Conservation (phyloP, 768 basidiomycete genomes). For the Rhodocollybia butyracea region DNA sequence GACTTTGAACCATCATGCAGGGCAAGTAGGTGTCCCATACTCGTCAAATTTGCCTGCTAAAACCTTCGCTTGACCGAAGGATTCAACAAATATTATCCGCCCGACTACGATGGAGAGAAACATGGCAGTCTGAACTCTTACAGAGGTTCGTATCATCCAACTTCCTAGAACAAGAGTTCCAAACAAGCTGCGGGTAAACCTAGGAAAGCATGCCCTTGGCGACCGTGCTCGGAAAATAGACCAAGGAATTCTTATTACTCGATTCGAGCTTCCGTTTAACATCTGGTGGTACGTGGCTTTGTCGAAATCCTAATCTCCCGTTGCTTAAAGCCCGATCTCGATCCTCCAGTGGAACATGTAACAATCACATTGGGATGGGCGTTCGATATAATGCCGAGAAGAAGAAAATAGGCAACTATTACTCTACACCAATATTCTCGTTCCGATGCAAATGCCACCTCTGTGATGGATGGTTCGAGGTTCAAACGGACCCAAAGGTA, state of each 20-base stretch:
- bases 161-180: not conserved
- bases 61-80: constrained; percentile 30
- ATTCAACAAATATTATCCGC: constrained; percentile 80
- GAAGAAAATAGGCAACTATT: constrained; percentile 93
- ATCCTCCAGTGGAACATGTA: constrained; percentile 75
- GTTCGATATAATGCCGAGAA: constrained; percentile 99
- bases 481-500: constrained; percentile 96
- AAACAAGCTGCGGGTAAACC: constrained; percentile 8
- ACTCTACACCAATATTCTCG: constrained; percentile 89
- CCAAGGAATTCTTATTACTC: constrained; percentile 91
- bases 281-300: constrained; percentile 81
- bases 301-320: not conserved
- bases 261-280: constrained; percentile 95
- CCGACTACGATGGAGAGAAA: constrained; percentile 69
- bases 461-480: constrained; percentile 96
- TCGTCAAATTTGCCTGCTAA: not conserved
- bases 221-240: constrained; percentile 93
- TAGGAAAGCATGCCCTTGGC: constrained; percentile 92
- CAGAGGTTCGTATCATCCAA: constrained; percentile 35
- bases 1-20: constrained; percentile 2
- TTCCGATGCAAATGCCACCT: constrained; percentile 98
- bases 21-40: constrained; percentile 4
- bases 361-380: constrained; percentile 97
- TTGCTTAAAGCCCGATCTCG: not conserved
- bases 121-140: constrained; percentile 57